Base-by-base conservation (phyloP, 352 stramenopile genomes). In the Nothophytophthora sp. region DNA sequence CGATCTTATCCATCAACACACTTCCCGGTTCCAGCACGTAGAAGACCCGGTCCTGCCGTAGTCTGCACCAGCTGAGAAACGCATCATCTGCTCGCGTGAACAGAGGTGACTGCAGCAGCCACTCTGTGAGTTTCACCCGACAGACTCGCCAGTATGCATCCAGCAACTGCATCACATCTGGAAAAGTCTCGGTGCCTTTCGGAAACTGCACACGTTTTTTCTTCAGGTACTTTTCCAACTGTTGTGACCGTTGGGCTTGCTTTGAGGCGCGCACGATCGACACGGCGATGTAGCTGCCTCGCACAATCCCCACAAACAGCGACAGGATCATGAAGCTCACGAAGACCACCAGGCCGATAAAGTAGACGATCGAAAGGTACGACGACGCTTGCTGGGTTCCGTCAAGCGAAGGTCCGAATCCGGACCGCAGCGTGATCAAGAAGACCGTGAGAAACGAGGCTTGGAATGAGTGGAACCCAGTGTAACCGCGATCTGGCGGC, bases 241-340 rank as follows among this genome's bases (percentile, higher is more conserved):
- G 20, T 10, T 59, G 47, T 23, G 72, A 52, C 9, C 61, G 73
- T 18, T 73, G 45, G 23, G 70, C 60, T 1, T 67, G 24, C 7
- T 74, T 69, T 0, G 63, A 37, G 3, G 60, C 60, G 5, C 54
- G 60, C n/a, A 82, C 63, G 13, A 86, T 74, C 10, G 76, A 81
- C 5, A 92, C 76, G 4, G 73, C 54, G 23, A 90, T 86, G 41
- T 91, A 94, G 55, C 77, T 89, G 8, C 73, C 79, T 28, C 84
- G 77, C n/a, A 95, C 80, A 41, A 95, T 90, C 5, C 81, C 81
- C 16, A 92, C 79, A 30, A 92, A 92, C 0, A 95, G 57, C 12
- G 81, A 87, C 2, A 90, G 59, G 32, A 92, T 90, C 78, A 91
- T 92, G 59, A 89, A 92, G 29, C 80, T 92, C 0, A 95, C 80